Conservation (phyloP, 129 eudicot species). For the Lactuca sativa region DNA sequence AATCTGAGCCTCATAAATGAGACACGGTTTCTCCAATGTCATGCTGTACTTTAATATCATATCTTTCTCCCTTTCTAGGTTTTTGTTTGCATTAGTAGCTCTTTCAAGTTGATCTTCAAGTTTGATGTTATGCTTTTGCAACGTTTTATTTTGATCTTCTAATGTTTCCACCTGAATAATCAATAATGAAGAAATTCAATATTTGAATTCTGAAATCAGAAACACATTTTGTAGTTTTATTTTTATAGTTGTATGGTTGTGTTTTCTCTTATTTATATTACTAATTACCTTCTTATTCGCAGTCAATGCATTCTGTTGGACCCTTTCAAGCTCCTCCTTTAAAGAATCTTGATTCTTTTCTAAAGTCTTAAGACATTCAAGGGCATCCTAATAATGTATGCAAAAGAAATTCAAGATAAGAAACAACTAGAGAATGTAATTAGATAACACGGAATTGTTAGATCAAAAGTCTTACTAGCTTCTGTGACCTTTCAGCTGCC, state of each 20-base stretch:
- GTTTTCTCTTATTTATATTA: not conserved
- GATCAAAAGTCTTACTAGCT: constrained; percentile 34
- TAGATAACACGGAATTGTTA: not conserved
- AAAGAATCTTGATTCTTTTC: constrained; percentile 51
- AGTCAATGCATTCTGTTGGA: constrained; percentile 37
- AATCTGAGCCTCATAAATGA: constrained; percentile 49
- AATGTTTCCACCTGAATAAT: constrained; percentile 40
- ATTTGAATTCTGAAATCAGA: not conserved
- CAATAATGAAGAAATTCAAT: not conserved
- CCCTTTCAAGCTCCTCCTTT: constrained; percentile 48
- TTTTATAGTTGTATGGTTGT: not conserved
- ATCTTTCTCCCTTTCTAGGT: constrained; percentile 51
- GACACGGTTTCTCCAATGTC: constrained; percentile 49
- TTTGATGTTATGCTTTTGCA: constrained; percentile 59
- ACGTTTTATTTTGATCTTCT: constrained; percentile 46
- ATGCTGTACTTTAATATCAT: constrained; percentile 44
- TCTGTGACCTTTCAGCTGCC: constrained; percentile 47
- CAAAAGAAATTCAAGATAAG: not conserved
- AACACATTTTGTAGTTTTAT: not conserved
- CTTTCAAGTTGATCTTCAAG: constrained; percentile 54
- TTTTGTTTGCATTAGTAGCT: constrained; percentile 49
- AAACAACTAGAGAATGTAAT: constrained; percentile 12
- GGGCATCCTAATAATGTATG: constrained; percentile 35
- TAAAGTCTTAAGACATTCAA: constrained; percentile 35
- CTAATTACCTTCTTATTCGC: constrained; percentile 49